phyloP scores from a whole-genome alignment of 2,329 filamentous ascomycete species.

The Fusarium staphyleae region DNA sequence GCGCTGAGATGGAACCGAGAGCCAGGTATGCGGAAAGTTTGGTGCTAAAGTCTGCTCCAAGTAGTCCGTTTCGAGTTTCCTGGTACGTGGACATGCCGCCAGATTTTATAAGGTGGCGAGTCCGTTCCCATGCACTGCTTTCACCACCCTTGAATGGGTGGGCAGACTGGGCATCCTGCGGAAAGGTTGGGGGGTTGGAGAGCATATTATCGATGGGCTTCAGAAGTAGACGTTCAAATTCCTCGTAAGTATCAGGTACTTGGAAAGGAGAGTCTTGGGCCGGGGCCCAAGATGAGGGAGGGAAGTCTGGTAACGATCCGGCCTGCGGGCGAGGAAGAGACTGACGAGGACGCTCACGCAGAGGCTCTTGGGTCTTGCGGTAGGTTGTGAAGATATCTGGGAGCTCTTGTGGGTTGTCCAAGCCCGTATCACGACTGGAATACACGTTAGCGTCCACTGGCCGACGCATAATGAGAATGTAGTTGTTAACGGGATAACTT shows the following conservation, averaged over 20 bases:
- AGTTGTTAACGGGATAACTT: slow-evolving; percentile 47
- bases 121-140: slow-evolving; percentile 61
- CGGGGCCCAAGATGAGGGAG: slow-evolving; percentile 58
- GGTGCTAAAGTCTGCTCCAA: slow-evolving; percentile 75
- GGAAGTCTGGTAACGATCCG: slow-evolving; percentile 63
- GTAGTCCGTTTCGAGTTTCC: slow-evolving; percentile 72
- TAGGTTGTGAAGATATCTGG: slow-evolving; percentile 80
- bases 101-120: slow-evolving; percentile 66
- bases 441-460: slow-evolving; percentile 19
- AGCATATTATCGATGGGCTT: slow-evolving; percentile 64
- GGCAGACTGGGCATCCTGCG: slow-evolving; percentile 61
- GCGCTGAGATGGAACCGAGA: slow-evolving; percentile 74
- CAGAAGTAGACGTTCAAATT: slow-evolving; percentile 61
- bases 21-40: slow-evolving; percentile 78
- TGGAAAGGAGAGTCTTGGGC: slow-evolving; percentile 67
- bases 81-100: slow-evolving; percentile 71
- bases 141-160: slow-evolving; percentile 76
- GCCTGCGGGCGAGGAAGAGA: slow-evolving; percentile 60
- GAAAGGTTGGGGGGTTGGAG: slow-evolving; percentile 58
- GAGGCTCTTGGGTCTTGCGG: slow-evolving; percentile 74
- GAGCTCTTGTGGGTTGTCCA: slow-evolving; percentile 64
- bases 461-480: too few species aligned
- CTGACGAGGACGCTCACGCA: slow-evolving; percentile 68
- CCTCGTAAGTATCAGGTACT: slow-evolving; percentile 63
- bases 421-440: slow-evolving; percentile 69